These are phyloP conservation scores for Xylaria scruposa DNA, from an alignment of 495 filamentous ascomycete species.

Conservation along the genomic window DNA sequence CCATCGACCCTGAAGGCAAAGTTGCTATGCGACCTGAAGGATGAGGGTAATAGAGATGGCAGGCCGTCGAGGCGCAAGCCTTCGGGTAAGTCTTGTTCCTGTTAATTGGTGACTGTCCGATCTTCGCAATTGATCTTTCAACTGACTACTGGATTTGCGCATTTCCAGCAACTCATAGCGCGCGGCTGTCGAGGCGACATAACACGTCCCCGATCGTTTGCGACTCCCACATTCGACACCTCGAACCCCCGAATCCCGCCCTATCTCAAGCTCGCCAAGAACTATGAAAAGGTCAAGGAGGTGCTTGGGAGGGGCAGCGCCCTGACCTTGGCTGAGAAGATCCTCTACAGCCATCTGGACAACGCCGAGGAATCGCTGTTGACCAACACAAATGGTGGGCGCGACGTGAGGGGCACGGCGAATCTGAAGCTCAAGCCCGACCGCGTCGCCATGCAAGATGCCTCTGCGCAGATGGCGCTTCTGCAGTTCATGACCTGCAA, in stretches of 20 bases:
- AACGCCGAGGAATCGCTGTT: constrained; percentile 85
- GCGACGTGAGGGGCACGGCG: constrained; percentile 80
- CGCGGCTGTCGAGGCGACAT: constrained; percentile 33
- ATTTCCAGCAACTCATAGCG: constrained; percentile 32
- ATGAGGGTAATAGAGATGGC: constrained; percentile 41
- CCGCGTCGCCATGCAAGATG: constrained; percentile 98
- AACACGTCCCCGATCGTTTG: constrained; percentile 38
- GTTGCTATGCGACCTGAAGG: constrained; percentile 27
- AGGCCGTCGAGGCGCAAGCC: constrained; percentile 37
- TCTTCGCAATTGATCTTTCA: background rate
- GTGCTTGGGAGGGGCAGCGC: constrained; percentile 69
- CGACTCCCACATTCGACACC: constrained; percentile 38
- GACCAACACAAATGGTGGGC: constrained; percentile 79
- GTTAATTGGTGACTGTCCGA: background rate
- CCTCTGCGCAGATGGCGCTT: constrained; percentile 96
- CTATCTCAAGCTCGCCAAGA: constrained; percentile 53
- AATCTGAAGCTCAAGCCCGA: constrained; percentile 98
- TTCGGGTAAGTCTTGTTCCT: constrained; percentile 31
- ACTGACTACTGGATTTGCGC: background rate
- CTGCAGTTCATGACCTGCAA: constrained; percentile 99
- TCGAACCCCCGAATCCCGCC: constrained; percentile 49
- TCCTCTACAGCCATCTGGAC: constrained; percentile 93
- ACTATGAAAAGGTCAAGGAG: constrained; percentile 67
- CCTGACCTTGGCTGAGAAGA: constrained; percentile 94
- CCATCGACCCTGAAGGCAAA: background rate